Base-by-base conservation (phyloP, 176 grass and related monocot species). In the Bolboschoenus planiculmis region DNA sequence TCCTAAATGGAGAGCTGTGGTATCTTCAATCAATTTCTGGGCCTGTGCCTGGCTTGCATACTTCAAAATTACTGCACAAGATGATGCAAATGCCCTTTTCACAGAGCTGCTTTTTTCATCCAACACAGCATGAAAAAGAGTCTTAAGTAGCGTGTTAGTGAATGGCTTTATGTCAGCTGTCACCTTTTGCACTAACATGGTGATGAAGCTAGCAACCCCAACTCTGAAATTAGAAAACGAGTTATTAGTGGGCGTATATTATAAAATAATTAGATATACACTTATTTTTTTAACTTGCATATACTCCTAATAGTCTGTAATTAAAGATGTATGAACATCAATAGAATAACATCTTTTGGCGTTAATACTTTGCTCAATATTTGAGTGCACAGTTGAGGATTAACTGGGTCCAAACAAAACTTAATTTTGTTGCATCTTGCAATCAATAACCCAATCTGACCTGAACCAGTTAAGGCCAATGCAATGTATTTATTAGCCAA, bases 121-220 rank as follows among this genome's bases (percentile, higher is more conserved):
- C 31, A 94, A 66, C 84, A 90, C 95, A 84, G 90, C 92, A 84
- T 82, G 91, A 81, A 88, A 93, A 24, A 92, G 73, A 72, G 89
- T 79, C 73, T 92, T 97, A 48, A 92, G 56, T 84, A 97, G 73
- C n/a, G 80, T 85, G 78, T 83, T 3, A 48, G 88, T 85, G 83
- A 89, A 94, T 59, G 90, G 78, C 78, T 91, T 94, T 83, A 97
- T 94, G 36, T 97, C 90, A 34, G 85, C 16, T 61, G 83, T 92
- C 58, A 92, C 90, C 39, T 94, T 91, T 86, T 97, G 92, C 46
- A 92, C 91, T 83, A 97, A 86, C 78, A 97, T 86, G 78, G 88
- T 94, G 81, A 97, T 92, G 66, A 97, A 97, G 80, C 74, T 97
- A 79, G 95, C 95, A 89, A 97, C 90, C 81, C 95, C 95, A 30